Evolutionary conservation across 2,329 filamentous ascomycete genomes (phyloP).

Genomic region (Alternaria ethzedia): DNA sequence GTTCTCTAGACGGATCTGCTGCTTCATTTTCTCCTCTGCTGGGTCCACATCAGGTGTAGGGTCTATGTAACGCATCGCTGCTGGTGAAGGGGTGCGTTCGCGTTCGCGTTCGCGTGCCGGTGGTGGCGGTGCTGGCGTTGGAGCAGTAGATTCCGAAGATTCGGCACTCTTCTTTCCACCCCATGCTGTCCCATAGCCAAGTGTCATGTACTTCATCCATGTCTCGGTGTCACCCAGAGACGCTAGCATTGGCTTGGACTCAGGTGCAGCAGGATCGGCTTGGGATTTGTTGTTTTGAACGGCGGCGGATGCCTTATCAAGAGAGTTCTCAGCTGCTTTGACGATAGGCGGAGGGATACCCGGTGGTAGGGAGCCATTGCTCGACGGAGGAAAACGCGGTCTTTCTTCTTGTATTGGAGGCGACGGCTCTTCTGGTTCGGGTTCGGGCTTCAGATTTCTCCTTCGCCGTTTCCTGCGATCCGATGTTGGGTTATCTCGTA

Average conservation of each 20-base stretch:
- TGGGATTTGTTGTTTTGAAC: conserved; percentile 31
- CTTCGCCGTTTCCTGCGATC: conserved; percentile 60
- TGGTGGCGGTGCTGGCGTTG: not conserved
- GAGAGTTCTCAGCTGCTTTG: conserved; percentile 51
- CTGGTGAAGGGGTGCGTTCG: conserved; percentile 23
- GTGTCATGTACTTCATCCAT: conserved; percentile 59
- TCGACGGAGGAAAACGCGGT: conserved; percentile 7
- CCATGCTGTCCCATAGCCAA: conserved; percentile 55
- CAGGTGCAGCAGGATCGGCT: conserved; percentile 20
- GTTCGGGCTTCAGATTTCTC: conserved; percentile 35
- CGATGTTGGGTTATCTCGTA: conserved; percentile 78
- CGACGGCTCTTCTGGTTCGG: conserved; percentile 6
- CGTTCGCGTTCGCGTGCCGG: conserved; percentile 4
- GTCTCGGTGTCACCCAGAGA: conserved; percentile 54
- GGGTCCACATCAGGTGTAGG: conserved; percentile 50
- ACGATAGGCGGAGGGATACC: conserved; percentile 57
- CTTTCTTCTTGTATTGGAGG: conserved; percentile 4
- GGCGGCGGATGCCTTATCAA: conserved; percentile 52
- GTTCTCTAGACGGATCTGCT: conserved; percentile 52
- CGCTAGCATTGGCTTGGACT: conserved; percentile 36
- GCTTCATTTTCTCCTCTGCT: conserved; percentile 68
- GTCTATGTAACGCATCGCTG: conserved; percentile 45
- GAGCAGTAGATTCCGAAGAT: not conserved
- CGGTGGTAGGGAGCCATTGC: conserved; percentile 28
- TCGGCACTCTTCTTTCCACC: conserved; percentile 32